These are phyloP conservation scores for Dothideomycetes sp. DNA, from an alignment of 2,329 filamentous ascomycete genomes.

Conservation along the genomic window DNA sequence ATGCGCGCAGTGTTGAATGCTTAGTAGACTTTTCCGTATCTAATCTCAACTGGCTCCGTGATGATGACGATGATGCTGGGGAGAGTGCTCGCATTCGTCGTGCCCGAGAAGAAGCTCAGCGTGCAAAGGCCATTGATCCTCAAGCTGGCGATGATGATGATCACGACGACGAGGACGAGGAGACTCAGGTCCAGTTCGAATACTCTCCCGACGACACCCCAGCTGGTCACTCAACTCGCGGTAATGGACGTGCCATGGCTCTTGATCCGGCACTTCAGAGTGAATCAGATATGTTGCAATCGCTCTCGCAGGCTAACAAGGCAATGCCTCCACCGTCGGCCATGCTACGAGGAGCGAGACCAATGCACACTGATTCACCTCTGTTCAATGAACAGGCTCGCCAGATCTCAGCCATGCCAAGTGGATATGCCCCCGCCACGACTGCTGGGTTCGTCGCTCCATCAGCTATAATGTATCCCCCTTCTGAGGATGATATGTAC, in stretches of 20 bases:
- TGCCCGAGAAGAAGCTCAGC: conserved; percentile 43
- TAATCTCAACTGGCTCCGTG: conserved; percentile 73
- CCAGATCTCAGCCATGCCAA: conserved; percentile 9
- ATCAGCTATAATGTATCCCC: conserved; percentile 21
- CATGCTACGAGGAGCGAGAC: conserved; percentile 17
- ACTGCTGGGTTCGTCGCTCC: conserved; percentile 16
- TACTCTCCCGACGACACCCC: conserved; percentile 26
- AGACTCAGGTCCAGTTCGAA: conserved; percentile 28
- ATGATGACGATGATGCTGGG: conserved; percentile 30
- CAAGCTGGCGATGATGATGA: conserved; percentile 34
- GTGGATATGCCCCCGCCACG: conserved; percentile 21
- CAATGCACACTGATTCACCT: neutral
- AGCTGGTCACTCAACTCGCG: conserved; percentile 21
- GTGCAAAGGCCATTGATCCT: conserved; percentile 36
- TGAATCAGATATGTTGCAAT: conserved; percentile 16
- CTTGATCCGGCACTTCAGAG: conserved; percentile 12
- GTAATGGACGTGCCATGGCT: neutral
- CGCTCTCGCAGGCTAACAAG: conserved; percentile 19
- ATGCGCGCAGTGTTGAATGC: conserved; percentile 80
- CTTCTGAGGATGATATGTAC: conserved; percentile 13
- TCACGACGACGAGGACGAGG: conserved; percentile 29
- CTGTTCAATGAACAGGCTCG: conserved; percentile 5
- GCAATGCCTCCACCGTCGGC: conserved; percentile 17
- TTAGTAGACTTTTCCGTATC: conserved; percentile 85
- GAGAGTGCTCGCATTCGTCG: conserved; percentile 27